Base-by-base conservation (phyloP, 495 filamentous ascomycete genomes). In the Aspergillus cavernicola region DNA sequence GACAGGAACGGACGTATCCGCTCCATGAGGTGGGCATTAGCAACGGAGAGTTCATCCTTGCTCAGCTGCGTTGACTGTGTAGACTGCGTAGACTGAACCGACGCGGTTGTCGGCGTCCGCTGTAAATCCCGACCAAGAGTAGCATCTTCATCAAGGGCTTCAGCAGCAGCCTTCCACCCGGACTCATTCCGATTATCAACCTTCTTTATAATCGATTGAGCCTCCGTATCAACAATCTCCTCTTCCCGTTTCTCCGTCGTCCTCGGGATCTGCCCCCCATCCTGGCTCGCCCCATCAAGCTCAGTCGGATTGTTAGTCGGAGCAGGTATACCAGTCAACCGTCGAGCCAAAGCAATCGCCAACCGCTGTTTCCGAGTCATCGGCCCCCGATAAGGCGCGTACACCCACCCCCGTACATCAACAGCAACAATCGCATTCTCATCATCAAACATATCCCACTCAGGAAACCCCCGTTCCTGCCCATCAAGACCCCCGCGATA, bases 321-420 rank as follows among this genome's bases (percentile, higher is more conserved):
- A 20, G 86, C 78, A 16, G 89, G 87, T 51, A 99, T 80, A 2
- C 92, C 95, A 60, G 88, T 92, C 29, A 99, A 66, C 55, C 87
- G 82, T 51, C 91, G 77, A 10, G 92, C 90, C 2, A 96, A 70
- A 3, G 90, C 89, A 50, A 97, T 79, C 60, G 95, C 72, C 54
- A 97, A 71, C 20, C 93, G 82, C 56, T 96, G 92, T 67, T 91
- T 89, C 42, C 92, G 76, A 31, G 80, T 90, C 83, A 96, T 85
- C n/a, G 88, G 90, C 0, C 90, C 90, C 61, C 78, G 80, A 57
- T 89, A 87, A 15, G 93, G 93, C 52, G 84, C 77, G 62, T 92
- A 96, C 39, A 97, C 79, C 93, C 95, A 99, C 18, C 93, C 93
- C 48, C 92, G 80, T 13, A 97, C 87, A 67, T 99, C 92, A 3